Conservation (phyloP, 2,329 filamentous ascomycete species). For the Bipolaris bicolor region DNA sequence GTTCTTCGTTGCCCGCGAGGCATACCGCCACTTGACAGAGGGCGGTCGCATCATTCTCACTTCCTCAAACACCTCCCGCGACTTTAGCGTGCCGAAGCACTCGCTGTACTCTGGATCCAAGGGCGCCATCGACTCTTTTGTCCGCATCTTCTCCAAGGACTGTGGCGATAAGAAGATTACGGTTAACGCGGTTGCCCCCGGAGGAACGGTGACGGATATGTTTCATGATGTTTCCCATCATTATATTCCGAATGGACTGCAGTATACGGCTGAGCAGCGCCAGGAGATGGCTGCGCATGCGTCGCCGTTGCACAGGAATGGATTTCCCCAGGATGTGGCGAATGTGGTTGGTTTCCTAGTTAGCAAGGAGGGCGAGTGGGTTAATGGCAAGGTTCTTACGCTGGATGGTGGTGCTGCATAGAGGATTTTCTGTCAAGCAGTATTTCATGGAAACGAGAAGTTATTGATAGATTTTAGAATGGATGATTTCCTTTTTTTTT, state of each 20-base stretch:
- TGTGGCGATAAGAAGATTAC: conserved; percentile 70
- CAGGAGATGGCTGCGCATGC: conserved; percentile 51
- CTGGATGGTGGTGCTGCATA: conserved; percentile 16
- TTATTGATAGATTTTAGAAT: background rate
- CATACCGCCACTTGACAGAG: conserved; percentile 68
- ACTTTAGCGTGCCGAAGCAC: conserved; percentile 70
- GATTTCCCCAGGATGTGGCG: conserved; percentile 50
- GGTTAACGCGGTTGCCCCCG: conserved; percentile 72
- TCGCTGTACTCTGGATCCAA: conserved; percentile 72
- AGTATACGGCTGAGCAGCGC: conserved; percentile 8
- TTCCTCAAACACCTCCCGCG: conserved; percentile 69
- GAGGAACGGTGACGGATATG: conserved; percentile 76
- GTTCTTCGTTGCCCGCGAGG: conserved; percentile 77
- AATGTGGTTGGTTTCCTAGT: conserved; percentile 43
- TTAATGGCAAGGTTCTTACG: conserved; percentile 34
- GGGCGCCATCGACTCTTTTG: conserved; percentile 72
- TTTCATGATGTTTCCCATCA: conserved; percentile 66
- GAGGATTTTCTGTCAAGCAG: too few species aligned
- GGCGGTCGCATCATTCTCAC: conserved; percentile 75
- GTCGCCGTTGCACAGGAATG: conserved; percentile 54
- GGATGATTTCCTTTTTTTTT: background rate
- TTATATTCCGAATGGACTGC: conserved; percentile 51
- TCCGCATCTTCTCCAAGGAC: conserved; percentile 71
- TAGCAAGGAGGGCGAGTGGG: conserved; percentile 43
- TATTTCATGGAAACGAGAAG: background rate